Conservation (phyloP, 2,329 filamentous ascomycete genomes). For the Talaromyces sp. region DNA sequence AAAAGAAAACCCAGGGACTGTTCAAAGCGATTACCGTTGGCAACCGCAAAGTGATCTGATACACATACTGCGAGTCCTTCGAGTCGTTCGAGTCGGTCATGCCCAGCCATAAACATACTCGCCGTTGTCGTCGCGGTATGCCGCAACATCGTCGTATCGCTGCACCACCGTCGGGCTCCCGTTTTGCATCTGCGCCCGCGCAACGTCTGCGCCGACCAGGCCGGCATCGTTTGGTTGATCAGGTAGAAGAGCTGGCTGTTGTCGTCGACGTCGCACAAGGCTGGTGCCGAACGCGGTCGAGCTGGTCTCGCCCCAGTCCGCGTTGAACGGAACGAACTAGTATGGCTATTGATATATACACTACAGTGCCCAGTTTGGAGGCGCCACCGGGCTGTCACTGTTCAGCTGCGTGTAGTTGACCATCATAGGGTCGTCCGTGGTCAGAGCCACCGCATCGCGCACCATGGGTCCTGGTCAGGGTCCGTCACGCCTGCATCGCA, state of each 20-base stretch:
- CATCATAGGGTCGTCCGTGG: neutral
- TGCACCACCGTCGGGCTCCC: neutral
- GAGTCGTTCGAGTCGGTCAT: neutral
- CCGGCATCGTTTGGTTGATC: neutral
- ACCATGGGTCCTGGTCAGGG: neutral
- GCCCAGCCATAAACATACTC: neutral
- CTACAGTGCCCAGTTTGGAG: neutral
- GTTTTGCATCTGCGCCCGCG: neutral
- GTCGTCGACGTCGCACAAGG: neutral
- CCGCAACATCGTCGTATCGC: neutral
- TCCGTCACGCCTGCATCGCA: neutral
- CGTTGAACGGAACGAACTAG: neutral
- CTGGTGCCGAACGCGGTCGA: neutral
- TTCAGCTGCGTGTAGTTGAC: neutral
- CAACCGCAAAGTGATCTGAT: neutral
- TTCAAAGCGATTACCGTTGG: neutral
- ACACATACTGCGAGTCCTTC: neutral
- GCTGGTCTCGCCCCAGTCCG: neutral
- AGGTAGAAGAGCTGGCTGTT: neutral
- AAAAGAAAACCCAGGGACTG: too few relatives aligned
- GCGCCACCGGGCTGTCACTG: neutral
- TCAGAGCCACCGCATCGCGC: neutral
- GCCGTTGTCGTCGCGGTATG: neutral
- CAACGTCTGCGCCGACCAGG: neutral
- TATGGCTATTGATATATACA: too few relatives aligned